A percentile compares a stretch with the other conserved stretches of the same genome.
Evolutionary conservation across 2,329 filamentous ascomycete genomes (phyloP).

Genomic region (Colletotrichum filicis): DNA sequence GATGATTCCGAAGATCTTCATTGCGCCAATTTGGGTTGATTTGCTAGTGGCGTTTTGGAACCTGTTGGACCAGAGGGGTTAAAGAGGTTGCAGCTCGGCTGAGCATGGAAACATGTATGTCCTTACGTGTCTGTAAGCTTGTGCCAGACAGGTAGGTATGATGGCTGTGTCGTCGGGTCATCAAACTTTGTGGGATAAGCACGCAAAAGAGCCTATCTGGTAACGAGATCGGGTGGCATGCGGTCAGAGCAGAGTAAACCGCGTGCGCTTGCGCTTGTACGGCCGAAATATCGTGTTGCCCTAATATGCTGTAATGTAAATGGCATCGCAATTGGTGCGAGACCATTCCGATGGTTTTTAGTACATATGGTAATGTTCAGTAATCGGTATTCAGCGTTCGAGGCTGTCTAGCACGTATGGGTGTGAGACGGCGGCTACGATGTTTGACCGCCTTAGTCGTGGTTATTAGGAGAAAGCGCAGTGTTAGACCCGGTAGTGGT

Average conservation of each 20-base stretch:
- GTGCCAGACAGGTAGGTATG: neutral
- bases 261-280: neutral
- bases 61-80: neutral
- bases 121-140: neutral
- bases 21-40: conserved; percentile 7
- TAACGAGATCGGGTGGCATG: neutral
- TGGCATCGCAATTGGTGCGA: neutral
- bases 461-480: neutral
- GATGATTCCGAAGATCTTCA: conserved; percentile 9
- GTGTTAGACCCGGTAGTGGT: neutral
- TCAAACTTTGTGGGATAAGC: neutral
- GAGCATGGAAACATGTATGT: neutral
- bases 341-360: neutral
- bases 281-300: neutral
- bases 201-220: neutral
- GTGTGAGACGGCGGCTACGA: neutral
- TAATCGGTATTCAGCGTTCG: neutral
- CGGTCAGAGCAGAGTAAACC: neutral
- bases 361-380: neutral
- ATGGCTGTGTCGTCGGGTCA: neutral
- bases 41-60: neutral
- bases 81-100: conserved; percentile 7
- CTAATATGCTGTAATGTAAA: neutral
- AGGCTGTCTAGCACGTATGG: neutral
- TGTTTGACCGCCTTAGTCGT: conserved; percentile 9